These are phyloP conservation scores for Pseudocercospora ulei DNA, from an alignment of 2,329 filamentous ascomycete genomes.

Conservation along the genomic window DNA sequence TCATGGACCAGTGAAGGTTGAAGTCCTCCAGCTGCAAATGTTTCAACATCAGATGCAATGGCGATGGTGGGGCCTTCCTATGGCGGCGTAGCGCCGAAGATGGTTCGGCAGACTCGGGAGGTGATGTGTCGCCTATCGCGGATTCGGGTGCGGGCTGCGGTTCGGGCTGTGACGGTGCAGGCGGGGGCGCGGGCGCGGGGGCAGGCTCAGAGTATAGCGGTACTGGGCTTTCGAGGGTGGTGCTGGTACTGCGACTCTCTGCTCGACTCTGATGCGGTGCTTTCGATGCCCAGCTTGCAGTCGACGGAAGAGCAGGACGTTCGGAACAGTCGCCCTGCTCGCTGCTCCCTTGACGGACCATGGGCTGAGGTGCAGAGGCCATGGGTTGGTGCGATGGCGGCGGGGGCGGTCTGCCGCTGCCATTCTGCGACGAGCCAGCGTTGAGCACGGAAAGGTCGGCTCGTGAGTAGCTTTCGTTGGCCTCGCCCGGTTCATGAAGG, in stretches of 20 bases:
- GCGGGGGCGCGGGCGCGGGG: constrained; percentile 7
- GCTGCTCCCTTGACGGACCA: constrained; percentile 52
- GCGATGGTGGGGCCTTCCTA: constrained; percentile 20
- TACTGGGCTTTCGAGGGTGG: constrained; percentile 71
- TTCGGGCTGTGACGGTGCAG: constrained; percentile 12
- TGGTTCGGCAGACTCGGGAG: constrained; percentile 8
- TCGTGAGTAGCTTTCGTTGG: constrained; percentile 89
- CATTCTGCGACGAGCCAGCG: constrained; percentile 68
- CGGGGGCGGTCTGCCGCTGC: constrained; percentile 47
- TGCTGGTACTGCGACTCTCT: constrained; percentile 71
- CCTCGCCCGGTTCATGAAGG: constrained; percentile 93
- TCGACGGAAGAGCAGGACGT: constrained; percentile 80
- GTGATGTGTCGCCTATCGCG: constrained; percentile 10
- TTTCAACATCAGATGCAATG: constrained; percentile 37
- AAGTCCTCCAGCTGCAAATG: constrained; percentile 40
- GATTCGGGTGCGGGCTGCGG: constrained; percentile 11
- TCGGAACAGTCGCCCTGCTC: constrained; percentile 44
- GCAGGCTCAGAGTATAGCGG: constrained; percentile 27
- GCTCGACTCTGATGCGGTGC: constrained; percentile 57
- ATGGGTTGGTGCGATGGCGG: constrained; percentile 44
- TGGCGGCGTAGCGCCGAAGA: constrained; percentile 13
- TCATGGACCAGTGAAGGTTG: constrained; percentile 46
- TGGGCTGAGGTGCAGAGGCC: constrained; percentile 48
- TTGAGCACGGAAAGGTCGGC: constrained; percentile 94
- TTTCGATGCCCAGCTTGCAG: constrained; percentile 81